Evolutionary conservation across 2,329 filamentous ascomycete genomes (phyloP).

Genomic region (Colletotrichum tanaceti): DNA sequence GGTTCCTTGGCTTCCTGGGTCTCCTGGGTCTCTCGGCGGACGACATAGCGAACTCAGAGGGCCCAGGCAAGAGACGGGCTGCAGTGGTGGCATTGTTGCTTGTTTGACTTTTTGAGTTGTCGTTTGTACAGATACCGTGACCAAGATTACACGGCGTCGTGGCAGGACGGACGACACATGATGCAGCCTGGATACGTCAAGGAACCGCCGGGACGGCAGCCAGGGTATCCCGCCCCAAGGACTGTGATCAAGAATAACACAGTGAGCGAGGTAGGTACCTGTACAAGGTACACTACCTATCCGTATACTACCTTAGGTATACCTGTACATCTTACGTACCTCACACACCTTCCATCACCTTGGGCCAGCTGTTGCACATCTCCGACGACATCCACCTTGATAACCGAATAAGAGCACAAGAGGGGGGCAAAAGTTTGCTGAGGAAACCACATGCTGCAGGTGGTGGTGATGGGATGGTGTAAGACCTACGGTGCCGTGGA

Average conservation of each 20-base stretch:
- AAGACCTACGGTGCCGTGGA: too few species aligned
- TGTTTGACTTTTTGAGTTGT: background rate
- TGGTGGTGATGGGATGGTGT: too few species aligned
- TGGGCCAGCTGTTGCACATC: background rate
- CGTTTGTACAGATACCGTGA: slow-evolving; percentile 7
- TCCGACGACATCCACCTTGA: background rate
- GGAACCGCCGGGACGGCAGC: background rate
- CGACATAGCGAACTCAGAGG: background rate
- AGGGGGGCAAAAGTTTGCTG: slow-evolving; percentile 18
- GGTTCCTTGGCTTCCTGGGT: background rate
- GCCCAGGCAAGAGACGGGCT: slow-evolving; percentile 8
- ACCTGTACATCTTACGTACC: background rate
- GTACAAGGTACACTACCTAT: too few species aligned
- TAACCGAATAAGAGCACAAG: background rate
- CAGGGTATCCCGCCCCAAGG: slow-evolving; percentile 17
- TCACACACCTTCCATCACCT: background rate
- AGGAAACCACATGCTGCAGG: background rate
- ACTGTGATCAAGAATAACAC: background rate
- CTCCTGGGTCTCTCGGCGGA: background rate
- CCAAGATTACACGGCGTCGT: slow-evolving; percentile 27
- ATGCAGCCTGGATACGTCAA: slow-evolving; percentile 25
- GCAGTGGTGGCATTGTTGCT: background rate
- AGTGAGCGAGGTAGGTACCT: too few species aligned
- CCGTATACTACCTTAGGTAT: too few species aligned
- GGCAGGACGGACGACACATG: slow-evolving; percentile 9